These are phyloP conservation scores for Raphanus sativus DNA, from an alignment of 345 rosid species.

Conservation along the genomic window DNA sequence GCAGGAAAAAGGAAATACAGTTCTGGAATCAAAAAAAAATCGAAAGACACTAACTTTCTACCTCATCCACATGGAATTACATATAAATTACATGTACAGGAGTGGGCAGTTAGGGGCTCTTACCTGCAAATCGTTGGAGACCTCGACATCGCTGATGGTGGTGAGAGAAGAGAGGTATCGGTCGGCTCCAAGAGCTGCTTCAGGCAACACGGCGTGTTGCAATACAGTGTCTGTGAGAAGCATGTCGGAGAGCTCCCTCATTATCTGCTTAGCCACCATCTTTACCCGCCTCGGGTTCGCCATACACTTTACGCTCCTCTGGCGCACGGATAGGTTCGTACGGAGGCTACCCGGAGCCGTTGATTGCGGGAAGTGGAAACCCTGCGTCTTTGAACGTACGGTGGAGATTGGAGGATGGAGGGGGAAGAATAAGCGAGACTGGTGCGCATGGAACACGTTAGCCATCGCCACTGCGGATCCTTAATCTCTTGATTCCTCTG, in stretches of 20 bases:
- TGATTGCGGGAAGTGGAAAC: constrained; percentile 36
- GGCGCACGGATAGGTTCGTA: constrained; percentile 21
- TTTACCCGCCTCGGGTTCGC: constrained; percentile 86
- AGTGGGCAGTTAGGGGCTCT: not conserved
- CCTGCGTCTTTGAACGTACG: constrained; percentile 29
- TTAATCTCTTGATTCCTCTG: not conserved
- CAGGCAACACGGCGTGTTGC: constrained; percentile 82
- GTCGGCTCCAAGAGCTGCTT: constrained; percentile 85
- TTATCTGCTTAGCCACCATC: constrained; percentile 88
- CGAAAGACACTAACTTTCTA: constrained; percentile 2
- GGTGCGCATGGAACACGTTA: constrained; percentile 33
- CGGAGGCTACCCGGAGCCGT: constrained; percentile 35
- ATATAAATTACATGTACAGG: not conserved
- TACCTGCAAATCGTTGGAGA: constrained; percentile 83
- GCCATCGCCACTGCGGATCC: constrained; percentile 40
- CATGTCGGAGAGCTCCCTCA: constrained; percentile 91
- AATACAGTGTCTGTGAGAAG: constrained; percentile 76
- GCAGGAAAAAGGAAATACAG: no score
- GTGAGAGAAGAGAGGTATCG: constrained; percentile 83
- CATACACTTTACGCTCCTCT: constrained; percentile 61
- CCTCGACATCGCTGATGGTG: constrained; percentile 81
- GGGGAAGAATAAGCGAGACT: constrained; percentile 23
- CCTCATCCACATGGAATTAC: not conserved
- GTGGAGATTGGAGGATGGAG: constrained; percentile 29
- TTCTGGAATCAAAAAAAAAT: no score